These are phyloP conservation scores for Acanthamoeba culbertsoni DNA, from an alignment of 208 protist genomes.

Conservation along the genomic window DNA sequence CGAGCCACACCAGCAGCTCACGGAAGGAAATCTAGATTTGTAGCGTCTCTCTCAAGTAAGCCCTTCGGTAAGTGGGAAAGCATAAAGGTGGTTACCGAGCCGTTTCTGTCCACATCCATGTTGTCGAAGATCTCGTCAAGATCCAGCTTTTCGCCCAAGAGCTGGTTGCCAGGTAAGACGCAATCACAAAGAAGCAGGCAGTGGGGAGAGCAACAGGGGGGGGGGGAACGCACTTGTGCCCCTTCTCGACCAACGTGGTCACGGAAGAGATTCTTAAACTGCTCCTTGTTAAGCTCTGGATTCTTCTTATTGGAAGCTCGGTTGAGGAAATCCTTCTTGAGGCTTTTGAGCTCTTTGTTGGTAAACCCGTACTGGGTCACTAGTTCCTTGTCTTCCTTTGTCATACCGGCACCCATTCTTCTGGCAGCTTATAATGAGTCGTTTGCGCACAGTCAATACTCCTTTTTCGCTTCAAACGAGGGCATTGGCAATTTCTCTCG, in stretches of 20 bases:
- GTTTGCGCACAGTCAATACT: not conserved
- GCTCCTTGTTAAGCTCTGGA: conserved; percentile 43
- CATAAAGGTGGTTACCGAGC: no score
- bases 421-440: not conserved
- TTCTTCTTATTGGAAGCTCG: not conserved
- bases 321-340: conserved; percentile 16
- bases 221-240: not conserved
- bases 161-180: not conserved
- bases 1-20: conserved; percentile 28
- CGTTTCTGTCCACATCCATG: conserved; percentile 33
- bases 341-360: conserved; percentile 20
- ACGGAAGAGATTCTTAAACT: conserved; percentile 42
- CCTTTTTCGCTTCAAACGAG: not conserved
- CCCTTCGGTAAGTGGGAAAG: no score
- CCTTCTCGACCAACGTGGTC: not conserved
- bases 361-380: not conserved
- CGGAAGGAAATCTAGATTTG: conserved; percentile 2
- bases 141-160: not conserved
- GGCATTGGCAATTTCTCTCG: not conserved
- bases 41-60: no score
- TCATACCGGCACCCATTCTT: not conserved
- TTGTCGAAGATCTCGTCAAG: conserved; percentile 33
- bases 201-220: not conserved
- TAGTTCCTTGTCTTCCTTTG: not conserved
- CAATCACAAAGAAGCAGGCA: not conserved